phyloP scores from a whole-genome alignment of 352 stramenopile genomes.

The Phytopythium ostracodes region DNA sequence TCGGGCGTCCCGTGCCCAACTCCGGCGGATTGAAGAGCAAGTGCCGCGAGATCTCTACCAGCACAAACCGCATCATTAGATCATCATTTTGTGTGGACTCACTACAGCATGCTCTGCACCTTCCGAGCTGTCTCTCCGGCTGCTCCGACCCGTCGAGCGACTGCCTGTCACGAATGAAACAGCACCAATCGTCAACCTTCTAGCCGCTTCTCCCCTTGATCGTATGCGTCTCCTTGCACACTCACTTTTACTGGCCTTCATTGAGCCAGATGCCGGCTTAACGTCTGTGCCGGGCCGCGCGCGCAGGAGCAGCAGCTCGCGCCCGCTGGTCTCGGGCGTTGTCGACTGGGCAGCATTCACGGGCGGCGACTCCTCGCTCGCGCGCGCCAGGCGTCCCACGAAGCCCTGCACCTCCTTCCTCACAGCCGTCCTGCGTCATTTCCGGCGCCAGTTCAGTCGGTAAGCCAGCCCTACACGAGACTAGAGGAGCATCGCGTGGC shows the following conservation, averaged over 20 bases:
- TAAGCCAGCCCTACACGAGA: not conserved
- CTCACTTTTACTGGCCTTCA: too few species aligned
- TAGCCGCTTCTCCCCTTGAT: too few species aligned
- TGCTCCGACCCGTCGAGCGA: not conserved
- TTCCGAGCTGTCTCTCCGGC: not conserved
- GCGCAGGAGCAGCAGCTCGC: slow-evolving; percentile 1
- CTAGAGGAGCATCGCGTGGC: too few species aligned
- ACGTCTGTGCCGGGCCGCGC: not conserved
- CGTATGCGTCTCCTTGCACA: too few species aligned
- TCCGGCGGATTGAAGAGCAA: slow-evolving; percentile 44
- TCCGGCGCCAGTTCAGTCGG: not conserved
- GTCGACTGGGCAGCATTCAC: not conserved
- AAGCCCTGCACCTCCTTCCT: slow-evolving; percentile 70
- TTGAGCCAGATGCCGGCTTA: not conserved
- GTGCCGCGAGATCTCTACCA: slow-evolving; percentile 32
- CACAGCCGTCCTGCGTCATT: slow-evolving; percentile 32
- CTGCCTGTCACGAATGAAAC: not conserved
- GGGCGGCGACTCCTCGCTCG: slow-evolving; percentile 41
- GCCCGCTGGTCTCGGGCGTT: not conserved
- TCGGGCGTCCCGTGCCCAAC: not conserved
- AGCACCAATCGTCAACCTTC: not conserved
- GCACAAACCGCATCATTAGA: slow-evolving; percentile 5
- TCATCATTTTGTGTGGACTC: not conserved
- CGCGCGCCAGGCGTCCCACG: slow-evolving; percentile 50
- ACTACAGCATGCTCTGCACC: not conserved